A percentile compares a stretch with the other conserved stretches of the same genome.
These are phyloP conservation scores for Rhodotorula mucilaginosa DNA, from an alignment of 1,284 basidiomycete species.

Conservation along the genomic window DNA sequence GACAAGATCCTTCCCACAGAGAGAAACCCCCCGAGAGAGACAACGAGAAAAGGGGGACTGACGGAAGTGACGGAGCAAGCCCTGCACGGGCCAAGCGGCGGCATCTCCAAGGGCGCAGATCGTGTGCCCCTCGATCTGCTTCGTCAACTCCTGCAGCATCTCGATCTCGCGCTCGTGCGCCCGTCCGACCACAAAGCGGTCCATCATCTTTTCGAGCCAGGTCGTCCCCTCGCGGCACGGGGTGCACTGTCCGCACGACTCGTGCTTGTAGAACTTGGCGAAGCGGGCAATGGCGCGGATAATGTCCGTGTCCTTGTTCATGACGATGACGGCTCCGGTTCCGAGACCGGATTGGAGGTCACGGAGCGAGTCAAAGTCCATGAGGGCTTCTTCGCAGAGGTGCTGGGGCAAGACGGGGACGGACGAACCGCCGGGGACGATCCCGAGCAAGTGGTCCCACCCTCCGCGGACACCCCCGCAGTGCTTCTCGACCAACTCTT, in stretches of 20 bases:
- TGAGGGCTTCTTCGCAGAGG: conserved; percentile 81
- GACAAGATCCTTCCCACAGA: no score
- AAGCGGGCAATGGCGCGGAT: conserved; percentile 90
- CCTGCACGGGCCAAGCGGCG: conserved; percentile 97
- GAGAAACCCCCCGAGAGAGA: not conserved
- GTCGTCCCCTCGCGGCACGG: conserved; percentile 66
- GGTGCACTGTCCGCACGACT: conserved; percentile 97
- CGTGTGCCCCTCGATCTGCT: conserved; percentile 83
- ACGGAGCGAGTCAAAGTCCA: conserved; percentile 98
- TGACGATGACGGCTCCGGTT: conserved; percentile 97
- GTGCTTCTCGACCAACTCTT: conserved; percentile 93
- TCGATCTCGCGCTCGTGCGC: conserved; percentile 92
- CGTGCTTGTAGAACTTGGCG: conserved; percentile 95
- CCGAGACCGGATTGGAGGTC: conserved; percentile 92
- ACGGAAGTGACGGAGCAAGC: conserved; percentile 91
- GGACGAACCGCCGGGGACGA: conserved; percentile 91
- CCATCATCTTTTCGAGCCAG: conserved; percentile 99
- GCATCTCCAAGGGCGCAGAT: conserved; percentile 97
- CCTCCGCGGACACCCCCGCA: conserved; percentile 92
- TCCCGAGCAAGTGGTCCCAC: conserved; percentile 93
- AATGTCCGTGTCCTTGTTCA: conserved; percentile 97
- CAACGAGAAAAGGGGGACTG: conserved; percentile 35
- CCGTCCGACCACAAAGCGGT: conserved; percentile 77
- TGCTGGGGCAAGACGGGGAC: conserved; percentile 89
- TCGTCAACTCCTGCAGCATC: conserved; percentile 92